These are phyloP conservation scores for Plasmodium coatneyi DNA, from an alignment of 169 alveolate species.

Conservation along the genomic window DNA sequence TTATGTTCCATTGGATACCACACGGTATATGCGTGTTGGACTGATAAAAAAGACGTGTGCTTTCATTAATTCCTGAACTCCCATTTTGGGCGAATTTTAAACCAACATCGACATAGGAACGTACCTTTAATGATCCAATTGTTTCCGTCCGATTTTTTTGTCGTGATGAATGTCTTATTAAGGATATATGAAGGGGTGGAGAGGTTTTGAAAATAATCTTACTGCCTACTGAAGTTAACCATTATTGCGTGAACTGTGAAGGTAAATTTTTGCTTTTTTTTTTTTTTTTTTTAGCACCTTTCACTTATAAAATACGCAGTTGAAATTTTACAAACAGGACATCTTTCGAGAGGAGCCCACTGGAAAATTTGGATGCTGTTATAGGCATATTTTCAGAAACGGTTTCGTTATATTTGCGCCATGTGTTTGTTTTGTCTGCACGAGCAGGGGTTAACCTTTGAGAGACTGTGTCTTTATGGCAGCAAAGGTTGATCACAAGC, in stretches of 20 bases:
- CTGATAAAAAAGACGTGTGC: background rate
- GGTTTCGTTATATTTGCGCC: background rate
- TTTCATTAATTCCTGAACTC: background rate
- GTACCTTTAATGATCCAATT: background rate
- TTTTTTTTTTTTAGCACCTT: background rate
- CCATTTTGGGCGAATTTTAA: background rate
- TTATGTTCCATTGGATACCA: background rate
- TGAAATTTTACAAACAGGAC: background rate
- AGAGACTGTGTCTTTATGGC: background rate
- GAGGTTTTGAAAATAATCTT: background rate
- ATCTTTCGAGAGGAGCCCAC: background rate
- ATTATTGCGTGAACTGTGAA: conserved; percentile 1
- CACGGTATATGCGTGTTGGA: background rate
- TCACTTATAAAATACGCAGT: background rate
- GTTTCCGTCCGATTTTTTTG: background rate
- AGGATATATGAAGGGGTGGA: background rate
- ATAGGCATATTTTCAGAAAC: background rate
- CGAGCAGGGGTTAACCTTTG: background rate
- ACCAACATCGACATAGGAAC: background rate
- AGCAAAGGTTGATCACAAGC: background rate
- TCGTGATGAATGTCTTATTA: background rate
- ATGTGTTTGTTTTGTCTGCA: background rate
- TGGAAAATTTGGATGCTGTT: background rate
- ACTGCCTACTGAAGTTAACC: background rate
- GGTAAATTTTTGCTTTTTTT: background rate